A percentile compares a stretch with the other conserved stretches of the same genome.
Conservation (phyloP, 352 stramenopile species). For the Thalassiosira delicatula region DNA sequence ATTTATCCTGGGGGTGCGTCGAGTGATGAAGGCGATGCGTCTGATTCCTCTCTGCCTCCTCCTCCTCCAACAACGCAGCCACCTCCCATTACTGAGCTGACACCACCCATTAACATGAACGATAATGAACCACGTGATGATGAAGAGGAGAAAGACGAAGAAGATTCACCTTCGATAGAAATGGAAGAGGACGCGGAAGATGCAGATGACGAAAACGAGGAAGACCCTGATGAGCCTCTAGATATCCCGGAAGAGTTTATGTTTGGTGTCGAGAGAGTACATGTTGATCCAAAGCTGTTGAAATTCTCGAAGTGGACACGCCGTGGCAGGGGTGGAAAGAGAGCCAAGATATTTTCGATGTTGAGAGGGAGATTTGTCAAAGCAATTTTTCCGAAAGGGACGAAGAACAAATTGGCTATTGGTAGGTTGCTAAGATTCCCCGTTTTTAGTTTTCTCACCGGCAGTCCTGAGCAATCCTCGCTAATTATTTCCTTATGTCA, state of each 20-base stretch:
- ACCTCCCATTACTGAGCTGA: conserved; percentile 33
- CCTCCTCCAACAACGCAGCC: conserved; percentile 36
- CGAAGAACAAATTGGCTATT: conserved; percentile 39
- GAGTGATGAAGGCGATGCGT: conserved; percentile 10
- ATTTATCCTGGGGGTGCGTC: conserved; percentile 14
- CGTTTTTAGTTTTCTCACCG: too few species aligned
- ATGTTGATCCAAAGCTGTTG: conserved; percentile 74
- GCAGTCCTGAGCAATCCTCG: too few species aligned
- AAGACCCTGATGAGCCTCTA: conserved; percentile 62
- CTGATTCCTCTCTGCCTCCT: not conserved
- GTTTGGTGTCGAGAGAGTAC: conserved; percentile 72
- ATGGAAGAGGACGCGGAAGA: conserved; percentile 16
- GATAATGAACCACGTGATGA: conserved; percentile 31
- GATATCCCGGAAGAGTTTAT: conserved; percentile 81
- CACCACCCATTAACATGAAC: conserved; percentile 36
- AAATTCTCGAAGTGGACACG: conserved; percentile 68
- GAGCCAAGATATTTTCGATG: conserved; percentile 77
- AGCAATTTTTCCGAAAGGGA: conserved; percentile 72
- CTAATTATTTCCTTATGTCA: too few species aligned
- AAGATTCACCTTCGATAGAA: conserved; percentile 13
- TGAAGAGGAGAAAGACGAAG: conserved; percentile 37
- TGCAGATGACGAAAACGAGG: conserved; percentile 38
- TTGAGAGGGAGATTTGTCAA: conserved; percentile 81
- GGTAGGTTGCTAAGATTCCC: too few species aligned
- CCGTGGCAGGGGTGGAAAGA: conserved; percentile 73